Conservation (phyloP, 768 basidiomycete species). For the Russula emetica region DNA sequence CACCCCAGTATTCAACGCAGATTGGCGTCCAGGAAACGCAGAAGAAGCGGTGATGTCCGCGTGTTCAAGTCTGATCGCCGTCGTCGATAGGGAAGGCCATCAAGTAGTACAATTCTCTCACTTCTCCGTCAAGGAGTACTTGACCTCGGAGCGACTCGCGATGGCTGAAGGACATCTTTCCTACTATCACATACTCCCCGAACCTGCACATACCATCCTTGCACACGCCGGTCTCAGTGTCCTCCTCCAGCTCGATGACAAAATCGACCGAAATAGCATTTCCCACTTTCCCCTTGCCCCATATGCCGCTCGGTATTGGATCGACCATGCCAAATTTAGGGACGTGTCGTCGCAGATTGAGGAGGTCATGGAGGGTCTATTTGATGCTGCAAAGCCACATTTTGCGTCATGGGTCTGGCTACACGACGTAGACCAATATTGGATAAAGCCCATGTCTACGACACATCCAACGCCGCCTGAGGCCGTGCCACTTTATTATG, state of each 20-base stretch:
- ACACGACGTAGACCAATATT: conserved; percentile 6
- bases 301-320: conserved; percentile 20
- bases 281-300: background rate
- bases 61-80: too few species aligned
- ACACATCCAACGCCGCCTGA: background rate
- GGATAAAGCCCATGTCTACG: background rate
- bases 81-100: too few species aligned
- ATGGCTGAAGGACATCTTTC: background rate
- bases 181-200: conserved; percentile 6
- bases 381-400: conserved; percentile 2
- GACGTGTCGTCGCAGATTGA: background rate
- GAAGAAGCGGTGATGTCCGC: too few species aligned
- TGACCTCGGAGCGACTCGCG: conserved; percentile 10
- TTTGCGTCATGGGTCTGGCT: conserved; percentile 16
- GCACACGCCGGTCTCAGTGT: conserved; percentile 3
- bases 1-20: too few species aligned
- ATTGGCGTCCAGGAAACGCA: too few species aligned
- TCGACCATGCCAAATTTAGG: background rate
- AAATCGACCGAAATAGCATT: background rate
- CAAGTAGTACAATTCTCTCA: too few species aligned
- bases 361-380: background rate
- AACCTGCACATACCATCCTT: conserved; percentile 7
- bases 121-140: conserved; percentile 22
- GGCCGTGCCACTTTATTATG: conserved; percentile 5
- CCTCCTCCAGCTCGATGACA: conserved; percentile 10